Evolutionary conservation across 2,329 filamentous ascomycete genomes (phyloP), one percentile per base, ranked within the genome.

Genomic region (Xylaria arbuscula): DNA sequence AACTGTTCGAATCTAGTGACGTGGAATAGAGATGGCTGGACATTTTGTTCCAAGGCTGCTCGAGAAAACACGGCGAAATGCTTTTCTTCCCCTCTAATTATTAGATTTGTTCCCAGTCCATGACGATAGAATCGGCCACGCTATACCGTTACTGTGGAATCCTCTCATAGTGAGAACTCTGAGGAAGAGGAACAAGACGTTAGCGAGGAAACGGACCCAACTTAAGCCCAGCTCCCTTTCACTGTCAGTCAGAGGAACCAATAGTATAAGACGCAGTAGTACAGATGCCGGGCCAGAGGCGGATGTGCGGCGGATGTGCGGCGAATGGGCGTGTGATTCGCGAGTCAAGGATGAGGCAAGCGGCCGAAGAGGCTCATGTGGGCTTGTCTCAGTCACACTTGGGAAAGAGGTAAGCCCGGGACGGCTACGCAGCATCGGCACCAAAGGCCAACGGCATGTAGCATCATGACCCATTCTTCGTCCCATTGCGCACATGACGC

Each of bases 351-450:
- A 48, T 34, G 22, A 62, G 59, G 55, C 11, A 45, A 42, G 56
- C 36, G 22, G 45, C 47, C 42, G 24, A 53, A 59, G 61, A 65
- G 64, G 64, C 64, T 67, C 68, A 67, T 62, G 64, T 67, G 61
- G 64, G 57, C 40, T 28, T 32, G 47, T 50, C 34, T 48, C 45
- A 48, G 60, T 69, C 58, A 69, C 22, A 32, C 57, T 34, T n/a
- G 17, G n/a, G 17, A 28, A 36, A 60, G 36, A 36, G 28, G 24
- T 47, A 38, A 56, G 61, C 61, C 24, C 38, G 22, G 32, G 22
- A 24, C 36, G 42, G 64, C 57, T 36, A 47, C 62, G 36, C 45
- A 42, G 55, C 10, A 58, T 45, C 47, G 32, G 19, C 10, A 50
- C 17, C n/a, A 47, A 38, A 36, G 34, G 34, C 36, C 36, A 51